Conservation (phyloP, 1,284 basidiomycete genomes). For the Cystobasidium pallidum region DNA sequence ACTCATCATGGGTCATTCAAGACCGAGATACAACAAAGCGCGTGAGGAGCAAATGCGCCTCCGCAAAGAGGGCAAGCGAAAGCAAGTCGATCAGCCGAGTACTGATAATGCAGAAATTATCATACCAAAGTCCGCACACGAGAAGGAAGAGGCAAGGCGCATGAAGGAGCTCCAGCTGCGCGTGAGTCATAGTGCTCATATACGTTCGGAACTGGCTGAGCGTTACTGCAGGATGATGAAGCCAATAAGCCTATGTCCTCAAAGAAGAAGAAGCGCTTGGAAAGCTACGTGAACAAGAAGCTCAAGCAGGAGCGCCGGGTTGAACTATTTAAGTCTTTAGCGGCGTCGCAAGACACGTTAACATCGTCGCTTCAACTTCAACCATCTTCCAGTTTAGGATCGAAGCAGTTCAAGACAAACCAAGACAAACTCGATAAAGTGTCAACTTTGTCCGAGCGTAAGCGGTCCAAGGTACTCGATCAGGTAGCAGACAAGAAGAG, state of each 20-base stretch:
- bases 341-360: slow-evolving; percentile 44
- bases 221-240: neutral
- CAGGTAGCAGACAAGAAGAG: slow-evolving; percentile 12
- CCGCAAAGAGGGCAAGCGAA: slow-evolving; percentile 25
- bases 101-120: slow-evolving; percentile 42
- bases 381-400: slow-evolving; percentile 42
- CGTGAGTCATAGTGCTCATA: neutral
- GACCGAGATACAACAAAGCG: slow-evolving; percentile 36
- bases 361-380: slow-evolving; percentile 20
- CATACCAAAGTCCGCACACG: slow-evolving; percentile 34
- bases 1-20: slow-evolving; percentile 40
- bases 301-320: slow-evolving; percentile 55
- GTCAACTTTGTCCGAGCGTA: slow-evolving; percentile 30
- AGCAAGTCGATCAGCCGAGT: slow-evolving; percentile 23
- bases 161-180: slow-evolving; percentile 31
- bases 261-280: slow-evolving; percentile 57
- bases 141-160: slow-evolving; percentile 25
- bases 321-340: slow-evolving; percentile 54
- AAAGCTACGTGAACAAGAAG: slow-evolving; percentile 56
- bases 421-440: slow-evolving; percentile 44
- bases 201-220: neutral
- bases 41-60: slow-evolving; percentile 39
- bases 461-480: slow-evolving; percentile 27
- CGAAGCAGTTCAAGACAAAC: slow-evolving; percentile 39
- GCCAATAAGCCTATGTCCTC: slow-evolving; percentile 48